phyloP scores from a whole-genome alignment of 129 eudicot genomes.

The Tagetes patula region DNA sequence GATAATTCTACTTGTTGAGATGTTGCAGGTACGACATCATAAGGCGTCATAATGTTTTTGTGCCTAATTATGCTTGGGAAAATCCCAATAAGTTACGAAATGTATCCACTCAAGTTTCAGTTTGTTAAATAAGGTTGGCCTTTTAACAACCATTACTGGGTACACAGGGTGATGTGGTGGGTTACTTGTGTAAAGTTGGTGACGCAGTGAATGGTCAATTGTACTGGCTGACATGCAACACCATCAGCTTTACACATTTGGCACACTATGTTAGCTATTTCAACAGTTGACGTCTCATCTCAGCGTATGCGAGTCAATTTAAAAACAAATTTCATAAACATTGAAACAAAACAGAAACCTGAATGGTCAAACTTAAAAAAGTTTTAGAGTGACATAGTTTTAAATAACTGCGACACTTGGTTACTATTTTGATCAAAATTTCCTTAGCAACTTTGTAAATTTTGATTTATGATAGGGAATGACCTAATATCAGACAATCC shows the following conservation, averaged over 20 bases:
- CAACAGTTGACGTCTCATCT: background rate
- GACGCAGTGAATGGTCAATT: background rate
- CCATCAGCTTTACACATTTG: background rate
- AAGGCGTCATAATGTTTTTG: background rate
- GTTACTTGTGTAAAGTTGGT: background rate
- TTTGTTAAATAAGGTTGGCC: background rate
- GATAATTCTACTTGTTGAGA: conserved; percentile 97
- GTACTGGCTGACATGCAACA: background rate
- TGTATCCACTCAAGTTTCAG: background rate
- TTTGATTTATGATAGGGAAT: background rate
- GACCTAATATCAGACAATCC: background rate
- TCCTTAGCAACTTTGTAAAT: background rate
- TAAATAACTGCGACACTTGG: background rate
- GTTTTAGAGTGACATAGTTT: background rate
- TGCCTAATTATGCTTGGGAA: background rate
- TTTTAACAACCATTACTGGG: background rate
- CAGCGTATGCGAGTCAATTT: background rate
- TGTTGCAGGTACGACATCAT: conserved; percentile 73
- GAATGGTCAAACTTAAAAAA: conserved; percentile 5
- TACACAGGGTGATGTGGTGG: background rate
- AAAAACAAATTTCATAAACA: background rate
- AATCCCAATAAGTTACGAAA: background rate
- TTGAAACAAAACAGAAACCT: background rate
- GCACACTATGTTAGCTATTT: background rate
- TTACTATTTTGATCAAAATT: background rate